Percentiles rank a stretch among this genome's conserved stretches.
Conservation (phyloP, 2,329 filamentous ascomycete genomes). For the Xylaria sp. region DNA sequence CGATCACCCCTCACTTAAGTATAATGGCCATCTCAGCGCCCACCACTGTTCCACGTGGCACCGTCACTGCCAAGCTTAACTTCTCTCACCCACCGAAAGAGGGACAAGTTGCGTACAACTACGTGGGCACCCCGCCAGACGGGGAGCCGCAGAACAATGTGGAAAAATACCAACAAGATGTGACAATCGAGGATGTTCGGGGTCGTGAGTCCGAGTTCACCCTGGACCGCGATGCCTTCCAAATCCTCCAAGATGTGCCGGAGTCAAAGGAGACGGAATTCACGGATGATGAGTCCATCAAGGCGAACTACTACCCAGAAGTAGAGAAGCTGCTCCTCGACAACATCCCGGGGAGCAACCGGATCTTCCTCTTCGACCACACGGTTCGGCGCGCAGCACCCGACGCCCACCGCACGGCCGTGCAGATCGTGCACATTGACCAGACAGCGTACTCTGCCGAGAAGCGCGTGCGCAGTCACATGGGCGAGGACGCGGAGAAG, state of each 20-base stretch:
- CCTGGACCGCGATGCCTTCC: conserved; percentile 81
- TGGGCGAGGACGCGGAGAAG: conserved; percentile 65
- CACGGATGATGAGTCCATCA: conserved; percentile 74
- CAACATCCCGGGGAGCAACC: conserved; percentile 71
- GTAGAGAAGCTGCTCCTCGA: conserved; percentile 76
- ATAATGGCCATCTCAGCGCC: conserved; percentile 54
- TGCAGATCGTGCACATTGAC: conserved; percentile 81
- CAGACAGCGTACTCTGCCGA: conserved; percentile 75
- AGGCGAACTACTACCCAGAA: conserved; percentile 83
- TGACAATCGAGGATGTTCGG: conserved; percentile 77
- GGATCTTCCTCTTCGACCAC: conserved; percentile 85
- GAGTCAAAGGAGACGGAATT: conserved; percentile 70
- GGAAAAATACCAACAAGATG: conserved; percentile 57
- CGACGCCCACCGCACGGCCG: conserved; percentile 71
- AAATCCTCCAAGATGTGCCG: conserved; percentile 67
- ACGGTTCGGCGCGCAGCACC: conserved; percentile 77
- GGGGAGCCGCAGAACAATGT: conserved; percentile 75
- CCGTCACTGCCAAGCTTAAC: conserved; percentile 69
- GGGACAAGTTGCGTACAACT: conserved; percentile 69
- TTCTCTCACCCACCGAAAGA: conserved; percentile 73
- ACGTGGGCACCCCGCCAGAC: conserved; percentile 70
- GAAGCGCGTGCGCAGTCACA: conserved; percentile 74
- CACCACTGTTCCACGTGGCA: conserved; percentile 62
- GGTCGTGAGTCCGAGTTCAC: conserved; percentile 72
- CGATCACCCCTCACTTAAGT: conserved; percentile 4